Percentiles rank a stretch among this genome's conserved stretches.
Evolutionary conservation across 2,329 filamentous ascomycete species (phyloP).

Genomic region (Pyrenochaeta sp.): DNA sequence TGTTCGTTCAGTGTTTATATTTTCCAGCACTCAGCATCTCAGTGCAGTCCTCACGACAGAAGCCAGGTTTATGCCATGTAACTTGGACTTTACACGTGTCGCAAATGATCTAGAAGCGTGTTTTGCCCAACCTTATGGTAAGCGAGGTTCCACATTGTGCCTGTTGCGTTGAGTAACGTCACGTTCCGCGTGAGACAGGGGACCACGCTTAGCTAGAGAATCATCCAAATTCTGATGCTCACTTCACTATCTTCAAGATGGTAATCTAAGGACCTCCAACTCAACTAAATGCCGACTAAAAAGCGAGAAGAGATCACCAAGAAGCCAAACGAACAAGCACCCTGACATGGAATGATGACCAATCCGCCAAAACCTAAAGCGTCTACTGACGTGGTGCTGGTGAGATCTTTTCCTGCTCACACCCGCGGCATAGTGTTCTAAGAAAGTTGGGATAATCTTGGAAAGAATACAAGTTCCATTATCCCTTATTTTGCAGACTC

Average conservation of each 20-base stretch:
- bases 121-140: not conserved
- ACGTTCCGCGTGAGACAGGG: not conserved
- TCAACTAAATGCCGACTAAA: too few relatives aligned
- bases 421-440: too few relatives aligned
- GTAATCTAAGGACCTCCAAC: not conserved
- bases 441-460: too few relatives aligned
- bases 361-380: too few relatives aligned
- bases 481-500: too few relatives aligned
- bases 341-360: too few relatives aligned
- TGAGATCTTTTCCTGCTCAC: too few relatives aligned
- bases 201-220: not conserved
- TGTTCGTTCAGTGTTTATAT: not conserved
- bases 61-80: not conserved
- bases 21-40: slow-evolving; percentile 1
- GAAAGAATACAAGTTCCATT: too few relatives aligned
- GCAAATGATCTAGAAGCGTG: not conserved
- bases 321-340: too few relatives aligned
- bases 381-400: too few relatives aligned
- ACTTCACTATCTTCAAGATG: not conserved
- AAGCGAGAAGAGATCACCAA: too few relatives aligned
- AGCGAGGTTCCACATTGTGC: not conserved
- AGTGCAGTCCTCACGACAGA: not conserved
- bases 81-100: not conserved
- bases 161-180: not conserved
- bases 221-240: slow-evolving; percentile 10